Base-by-base conservation (phyloP, 2,329 filamentous ascomycete genomes). In the Coniochaeta ligniaria region DNA sequence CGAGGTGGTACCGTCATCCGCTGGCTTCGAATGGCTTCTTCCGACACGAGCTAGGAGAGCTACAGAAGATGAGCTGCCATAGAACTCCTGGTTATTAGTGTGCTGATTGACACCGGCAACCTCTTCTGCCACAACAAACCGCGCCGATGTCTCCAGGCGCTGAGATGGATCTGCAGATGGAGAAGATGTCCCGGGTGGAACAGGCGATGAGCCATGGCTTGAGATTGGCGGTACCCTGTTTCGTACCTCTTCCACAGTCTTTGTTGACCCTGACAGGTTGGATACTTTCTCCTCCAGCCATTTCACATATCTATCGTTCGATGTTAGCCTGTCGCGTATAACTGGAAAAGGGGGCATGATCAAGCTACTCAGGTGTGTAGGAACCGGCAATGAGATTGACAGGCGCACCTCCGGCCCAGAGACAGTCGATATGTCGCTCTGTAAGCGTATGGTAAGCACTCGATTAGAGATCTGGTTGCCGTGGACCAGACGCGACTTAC, bases 21-120 rank as follows among this genome's bases (percentile, higher is more conserved):
- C 41, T 33, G 24, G 26, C 4, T 24, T 52, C 47, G 47, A 52
- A 17, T 24, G 47, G 16, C 54, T 56, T 38, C 54, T 36, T 20
- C 54, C 31, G 28, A 56, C 54, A 16, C 54, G 54, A 22, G 54
- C 54, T 22, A 59, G 41, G 17, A 59, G 41, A 24, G 41, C 57
- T 28, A 59, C 57, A 1, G 57, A 47, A 2, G 24, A 31, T 11
- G 57, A 59, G 57, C 57, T 59, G 28, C 57, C 57, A 24, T 59
- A 59, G 28, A 59, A 59, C n/a, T 59, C 57, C 6, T 45, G 26
- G n/a, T 52, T 28, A 22, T 28, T 41, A 17, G 57, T 59, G 28
- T 59, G 41, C 14, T 43, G 28, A 28, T 59, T 59, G 7, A 59
- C 57, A 24, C 57, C 57, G 3, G 43, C 22, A 11, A 59, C 57